Percentiles rank a stretch among this genome's conserved stretches.
Evolutionary conservation across 768 basidiomycete species (phyloP).

Genomic region (Pluteus cervinus): DNA sequence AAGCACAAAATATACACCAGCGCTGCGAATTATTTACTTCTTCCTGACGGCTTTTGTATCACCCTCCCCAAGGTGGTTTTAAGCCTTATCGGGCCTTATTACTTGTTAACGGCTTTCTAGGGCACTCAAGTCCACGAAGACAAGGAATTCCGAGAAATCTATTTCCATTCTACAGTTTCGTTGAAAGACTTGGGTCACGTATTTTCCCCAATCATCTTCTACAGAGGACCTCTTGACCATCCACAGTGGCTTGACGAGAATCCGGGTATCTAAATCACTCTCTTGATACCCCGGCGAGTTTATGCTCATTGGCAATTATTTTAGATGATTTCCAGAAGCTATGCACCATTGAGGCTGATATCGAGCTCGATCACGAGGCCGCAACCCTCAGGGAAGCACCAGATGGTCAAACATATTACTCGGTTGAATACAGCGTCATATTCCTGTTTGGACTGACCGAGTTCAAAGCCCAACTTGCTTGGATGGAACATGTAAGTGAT

Average conservation of each 20-base stretch:
- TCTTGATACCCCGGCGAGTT: slow-evolving; percentile 15
- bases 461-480: slow-evolving; percentile 14
- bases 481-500: slow-evolving; percentile 13
- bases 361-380: slow-evolving; percentile 6
- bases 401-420: slow-evolving; percentile 8
- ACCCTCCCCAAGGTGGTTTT: slow-evolving; percentile 18
- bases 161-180: slow-evolving; percentile 4
- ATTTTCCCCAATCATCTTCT: slow-evolving; percentile 14
- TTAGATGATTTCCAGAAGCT: slow-evolving; percentile 9
- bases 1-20: neutral
- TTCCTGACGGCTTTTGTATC: slow-evolving; percentile 13
- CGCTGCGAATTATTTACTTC: slow-evolving; percentile 9
- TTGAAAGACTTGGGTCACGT: slow-evolving; percentile 6
- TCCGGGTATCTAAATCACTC: slow-evolving; percentile 10
- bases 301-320: slow-evolving; percentile 7
- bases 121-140: slow-evolving; percentile 26
- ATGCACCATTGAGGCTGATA: slow-evolving; percentile 11
- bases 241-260: slow-evolving; percentile 22
- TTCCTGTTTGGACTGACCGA: slow-evolving; percentile 16
- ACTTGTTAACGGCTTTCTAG: slow-evolving; percentile 16
- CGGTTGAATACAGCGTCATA: slow-evolving; percentile 12
- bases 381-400: slow-evolving; percentile 5
- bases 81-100: neutral
- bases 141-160: slow-evolving; percentile 17
- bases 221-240: slow-evolving; percentile 12